Base-by-base conservation (phyloP, 345 rosid genomes). In the Ricinus communis region DNA sequence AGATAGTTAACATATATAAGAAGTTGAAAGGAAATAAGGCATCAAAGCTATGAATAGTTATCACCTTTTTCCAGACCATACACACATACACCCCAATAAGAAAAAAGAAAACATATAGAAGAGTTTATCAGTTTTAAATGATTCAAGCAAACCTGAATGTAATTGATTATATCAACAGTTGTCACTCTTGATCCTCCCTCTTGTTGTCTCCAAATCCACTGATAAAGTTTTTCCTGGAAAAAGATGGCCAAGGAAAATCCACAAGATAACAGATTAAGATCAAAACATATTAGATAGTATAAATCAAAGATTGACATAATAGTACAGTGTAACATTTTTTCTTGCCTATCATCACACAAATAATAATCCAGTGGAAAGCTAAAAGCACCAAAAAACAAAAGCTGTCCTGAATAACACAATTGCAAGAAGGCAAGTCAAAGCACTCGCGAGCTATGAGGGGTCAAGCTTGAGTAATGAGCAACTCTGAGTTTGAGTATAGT, bases 201-300 rank as follows among this genome's bases (percentile, higher is more conserved):
- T 77, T 93, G 93, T 75, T 90, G 89, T 69, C 95, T 85, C 86
- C 82, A 80, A 62, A 93, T 87, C 94, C 94, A 93, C 59, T 93
- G 98, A 78, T 86, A 83, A 72, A 93, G 84, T 65, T 90, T 93
- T 79, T 93, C 98, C 98, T 93, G 76, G 75, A 78, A 70, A 65
- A 74, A 65, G n/a, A 71, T 24, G n/a, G 62, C 15, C 58, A 36
- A 4, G 19, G 46, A 9, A 62, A 36, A n/a, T 59, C 24, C 62
- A 58, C 36, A 69, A 61, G 40, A 18, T 10, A 36, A 8, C 22
- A 21, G 1, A 33, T 22, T 53, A 53, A 51, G 22, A 38, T 19
- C 19, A 24, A 73, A 33, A 46, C 2, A 38, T 5, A 64, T 27
- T 24, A 22, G 16, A 41, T 47, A 62, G 21, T 46, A 31, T 15